Conservation (phyloP, 2,329 filamentous ascomycete genomes). For the Thyridium curvatum region DNA sequence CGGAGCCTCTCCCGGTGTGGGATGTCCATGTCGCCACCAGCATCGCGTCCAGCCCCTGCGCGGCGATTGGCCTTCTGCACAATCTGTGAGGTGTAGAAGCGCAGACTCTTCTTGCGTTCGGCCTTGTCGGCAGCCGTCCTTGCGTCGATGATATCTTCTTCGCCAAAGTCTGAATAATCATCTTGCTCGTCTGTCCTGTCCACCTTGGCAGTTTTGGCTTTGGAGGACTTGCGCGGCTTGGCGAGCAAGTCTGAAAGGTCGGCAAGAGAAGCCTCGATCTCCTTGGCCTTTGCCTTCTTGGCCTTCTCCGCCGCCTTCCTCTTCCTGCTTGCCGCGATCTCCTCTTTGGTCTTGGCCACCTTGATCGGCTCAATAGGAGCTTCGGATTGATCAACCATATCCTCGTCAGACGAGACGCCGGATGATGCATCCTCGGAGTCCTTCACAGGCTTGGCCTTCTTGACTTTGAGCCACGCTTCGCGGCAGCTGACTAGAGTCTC, state of each 20-base stretch:
- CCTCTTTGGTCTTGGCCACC: slow-evolving; percentile 8
- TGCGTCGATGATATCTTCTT: slow-evolving; percentile 74
- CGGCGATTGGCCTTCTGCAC: slow-evolving; percentile 90
- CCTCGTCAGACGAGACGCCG: slow-evolving; percentile 27
- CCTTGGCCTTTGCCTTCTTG: slow-evolving; percentile 36
- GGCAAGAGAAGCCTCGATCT: slow-evolving; percentile 64
- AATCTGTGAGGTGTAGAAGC: slow-evolving; percentile 98
- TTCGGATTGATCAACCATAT: slow-evolving; percentile 14
- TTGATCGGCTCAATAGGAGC: slow-evolving; percentile 3
- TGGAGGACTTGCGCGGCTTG: slow-evolving; percentile 35
- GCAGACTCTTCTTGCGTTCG: slow-evolving; percentile 81
- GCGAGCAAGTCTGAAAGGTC: slow-evolving; percentile 60
- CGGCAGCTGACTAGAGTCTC: slow-evolving; percentile 73
- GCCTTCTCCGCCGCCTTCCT: slow-evolving; percentile 17
- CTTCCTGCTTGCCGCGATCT: slow-evolving; percentile 16
- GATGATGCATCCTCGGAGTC: slow-evolving; percentile 18
- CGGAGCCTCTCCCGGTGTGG: slow-evolving; percentile 83
- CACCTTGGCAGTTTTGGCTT: slow-evolving; percentile 35
- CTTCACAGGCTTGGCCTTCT: slow-evolving; percentile 51
- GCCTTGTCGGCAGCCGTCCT: slow-evolving; percentile 81
- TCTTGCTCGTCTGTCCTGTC: slow-evolving; percentile 23
- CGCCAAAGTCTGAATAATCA: slow-evolving; percentile 85
- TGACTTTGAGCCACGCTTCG: slow-evolving; percentile 71
- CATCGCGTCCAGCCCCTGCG: slow-evolving; percentile 63
- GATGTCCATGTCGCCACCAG: slow-evolving; percentile 74